Conservation (phyloP, 2,329 filamentous ascomycete genomes). For the Alternaria hordeiaustralica region DNA sequence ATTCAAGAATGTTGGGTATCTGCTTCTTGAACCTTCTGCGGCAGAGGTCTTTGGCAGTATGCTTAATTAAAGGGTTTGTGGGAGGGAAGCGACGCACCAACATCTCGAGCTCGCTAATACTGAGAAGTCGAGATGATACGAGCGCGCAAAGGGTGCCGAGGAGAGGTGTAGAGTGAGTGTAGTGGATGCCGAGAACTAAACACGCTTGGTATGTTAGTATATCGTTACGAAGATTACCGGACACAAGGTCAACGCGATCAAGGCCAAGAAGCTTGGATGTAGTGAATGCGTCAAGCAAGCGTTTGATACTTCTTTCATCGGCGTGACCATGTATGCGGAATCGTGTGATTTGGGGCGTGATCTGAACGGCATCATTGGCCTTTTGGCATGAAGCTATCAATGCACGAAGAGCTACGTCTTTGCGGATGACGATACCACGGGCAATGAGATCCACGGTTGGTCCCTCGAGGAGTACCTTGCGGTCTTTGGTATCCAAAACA, state of each 20-base stretch:
- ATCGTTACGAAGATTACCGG: neutral
- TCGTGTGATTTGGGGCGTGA: neutral
- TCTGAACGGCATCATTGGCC: neutral
- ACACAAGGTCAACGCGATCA: neutral
- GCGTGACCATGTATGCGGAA: neutral
- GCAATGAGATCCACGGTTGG: neutral
- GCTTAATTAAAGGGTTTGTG: conserved; percentile 9
- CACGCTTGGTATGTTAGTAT: conserved; percentile 7
- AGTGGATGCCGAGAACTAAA: conserved; percentile 1
- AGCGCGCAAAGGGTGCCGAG: conserved; percentile 1
- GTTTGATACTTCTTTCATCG: neutral
- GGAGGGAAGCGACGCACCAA: neutral
- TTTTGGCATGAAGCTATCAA: neutral
- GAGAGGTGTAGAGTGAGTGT: conserved; percentile 4
- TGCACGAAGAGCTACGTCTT: neutral
- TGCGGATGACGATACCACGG: neutral
- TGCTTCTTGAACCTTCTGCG: conserved; percentile 7
- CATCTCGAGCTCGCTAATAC: neutral
- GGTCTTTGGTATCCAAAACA: neutral
- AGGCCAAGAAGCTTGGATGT: neutral
- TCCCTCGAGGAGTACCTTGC: neutral
- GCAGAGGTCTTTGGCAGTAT: conserved; percentile 4
- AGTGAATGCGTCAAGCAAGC: neutral
- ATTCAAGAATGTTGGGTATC: neutral
- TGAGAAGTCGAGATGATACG: neutral